phyloP scores from a whole-genome alignment of 2,329 filamentous ascomycete genomes.

The Hymenoscyphus infarciens region DNA sequence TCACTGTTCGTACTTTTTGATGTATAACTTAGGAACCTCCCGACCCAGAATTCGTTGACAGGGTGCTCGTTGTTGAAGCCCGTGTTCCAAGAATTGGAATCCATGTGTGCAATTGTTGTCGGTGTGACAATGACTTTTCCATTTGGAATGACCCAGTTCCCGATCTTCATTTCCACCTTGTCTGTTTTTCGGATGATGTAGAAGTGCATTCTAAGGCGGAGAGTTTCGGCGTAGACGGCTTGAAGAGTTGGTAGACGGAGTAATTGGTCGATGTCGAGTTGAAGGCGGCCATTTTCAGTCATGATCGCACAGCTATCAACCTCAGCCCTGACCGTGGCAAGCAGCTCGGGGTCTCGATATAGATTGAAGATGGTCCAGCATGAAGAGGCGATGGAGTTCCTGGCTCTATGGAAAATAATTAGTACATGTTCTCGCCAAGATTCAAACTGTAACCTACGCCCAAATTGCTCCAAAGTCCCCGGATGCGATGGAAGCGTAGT shows the following conservation, averaged over 20 bases:
- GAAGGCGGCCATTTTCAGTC: not conserved
- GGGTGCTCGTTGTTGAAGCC: not conserved
- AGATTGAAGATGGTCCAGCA: not conserved
- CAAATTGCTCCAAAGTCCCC: not conserved
- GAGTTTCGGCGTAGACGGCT: not conserved
- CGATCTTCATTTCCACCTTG: not conserved
- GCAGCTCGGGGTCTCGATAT: conserved; percentile 1
- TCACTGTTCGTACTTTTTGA: not conserved
- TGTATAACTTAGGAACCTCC: not conserved
- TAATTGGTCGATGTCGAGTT: not conserved
- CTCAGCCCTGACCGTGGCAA: not conserved
- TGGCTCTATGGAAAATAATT: not conserved
- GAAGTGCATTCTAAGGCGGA: conserved; percentile 1
- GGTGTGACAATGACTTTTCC: conserved; percentile 2
- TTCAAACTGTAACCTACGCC: not conserved
- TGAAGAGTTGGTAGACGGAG: not conserved
- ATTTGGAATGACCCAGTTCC: not conserved
- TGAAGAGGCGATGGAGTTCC: not conserved
- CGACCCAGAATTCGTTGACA: not conserved
- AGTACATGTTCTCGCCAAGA: not conserved
- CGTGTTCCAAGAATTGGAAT: not conserved
- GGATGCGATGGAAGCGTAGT: not conserved
- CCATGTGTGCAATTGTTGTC: conserved; percentile 6
- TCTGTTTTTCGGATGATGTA: conserved; percentile 1
- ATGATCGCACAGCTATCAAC: not conserved